Conservation (phyloP, 495 filamentous ascomycete genomes). For the Diplogelasinospora grovesii region DNA sequence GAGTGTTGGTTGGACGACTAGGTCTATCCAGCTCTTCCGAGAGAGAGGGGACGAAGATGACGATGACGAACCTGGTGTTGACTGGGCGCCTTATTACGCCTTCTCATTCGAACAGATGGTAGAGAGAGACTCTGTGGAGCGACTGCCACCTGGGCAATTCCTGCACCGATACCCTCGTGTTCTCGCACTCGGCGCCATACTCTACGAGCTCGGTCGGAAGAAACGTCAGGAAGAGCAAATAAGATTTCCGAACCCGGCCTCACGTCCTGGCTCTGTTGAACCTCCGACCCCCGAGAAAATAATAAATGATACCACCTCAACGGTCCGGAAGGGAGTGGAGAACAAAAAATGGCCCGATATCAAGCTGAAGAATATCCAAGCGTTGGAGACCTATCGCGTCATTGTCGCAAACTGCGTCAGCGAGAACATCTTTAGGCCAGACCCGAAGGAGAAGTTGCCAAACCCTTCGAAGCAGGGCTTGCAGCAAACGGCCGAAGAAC, state of each 20-base stretch:
- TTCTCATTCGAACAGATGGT: background rate
- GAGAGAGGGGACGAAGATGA: background rate
- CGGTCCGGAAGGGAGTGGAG: too few relatives aligned
- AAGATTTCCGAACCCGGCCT: too few relatives aligned
- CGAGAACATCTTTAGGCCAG: background rate
- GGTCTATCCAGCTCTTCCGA: background rate
- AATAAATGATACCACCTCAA: too few relatives aligned
- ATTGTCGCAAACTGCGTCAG: too few relatives aligned
- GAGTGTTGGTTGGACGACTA: background rate
- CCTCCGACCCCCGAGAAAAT: background rate
- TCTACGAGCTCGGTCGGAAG: background rate
- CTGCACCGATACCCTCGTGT: background rate
- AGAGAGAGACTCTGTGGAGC: background rate
- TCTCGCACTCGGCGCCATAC: background rate
- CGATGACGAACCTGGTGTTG: background rate
- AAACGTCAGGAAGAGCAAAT: background rate
- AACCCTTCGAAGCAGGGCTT: background rate
- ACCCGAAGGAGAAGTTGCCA: background rate
- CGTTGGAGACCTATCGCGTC: too few relatives aligned
- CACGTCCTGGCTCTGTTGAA: too few relatives aligned
- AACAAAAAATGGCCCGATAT: too few relatives aligned
- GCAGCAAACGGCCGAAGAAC: background rate
- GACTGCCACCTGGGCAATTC: background rate
- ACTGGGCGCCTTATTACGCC: background rate
- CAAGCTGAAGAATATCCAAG: too few relatives aligned